Evolutionary conservation across 352 stramenopile genomes (phyloP), one percentile per base, ranked within the genome.

Genomic region (Pythium guiyangense): DNA sequence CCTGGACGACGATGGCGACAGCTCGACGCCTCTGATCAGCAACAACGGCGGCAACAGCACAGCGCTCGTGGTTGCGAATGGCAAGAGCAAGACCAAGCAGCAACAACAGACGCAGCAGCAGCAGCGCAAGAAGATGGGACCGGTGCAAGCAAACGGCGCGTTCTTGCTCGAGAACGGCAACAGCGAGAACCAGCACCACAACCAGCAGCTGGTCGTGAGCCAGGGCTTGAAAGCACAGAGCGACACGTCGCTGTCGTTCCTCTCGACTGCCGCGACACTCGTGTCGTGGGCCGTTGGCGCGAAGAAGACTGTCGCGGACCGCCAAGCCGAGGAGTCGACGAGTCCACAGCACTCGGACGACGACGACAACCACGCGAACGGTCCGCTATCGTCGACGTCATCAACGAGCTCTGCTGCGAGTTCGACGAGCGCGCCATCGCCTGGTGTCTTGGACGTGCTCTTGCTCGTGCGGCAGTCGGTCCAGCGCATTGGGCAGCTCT

Each of bases 401-500:
- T 88, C 75, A 14, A 70, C 74, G 4, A 90, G 62, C 44, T 83
- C 80, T 35, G 66, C 68, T 31, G 63, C 68, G 22, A 72, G 67
- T 20, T 85, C 83, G 48, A 85, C 73, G 40, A 73, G 60, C 52
- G 74, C 72, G 20, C 77, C 77, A 9, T 69, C 76, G 17, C 71
- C 79, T 18, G 82, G 84, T 26, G 79, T 92, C 9, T 56, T 94
- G 17, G 84, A 94, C 34, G 84, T 82, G 17, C 64, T 94, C 11
- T 52, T 94, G 15, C 71, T 94, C 2, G 84, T 94, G 26, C 82
- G 84, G 26, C 84, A 94, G 58, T 90, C 82, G n/a, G 88, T 92
- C 22, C 82, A 92, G 64, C 80, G 79, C 55, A 89, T 94, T 20
- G 80, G 82, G 10, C 80, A 90, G 50, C 64, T 94, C 18, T 91